Evolutionary conservation across 495 filamentous ascomycete genomes (phyloP).

Genomic region (Penicillium mononematosum): DNA sequence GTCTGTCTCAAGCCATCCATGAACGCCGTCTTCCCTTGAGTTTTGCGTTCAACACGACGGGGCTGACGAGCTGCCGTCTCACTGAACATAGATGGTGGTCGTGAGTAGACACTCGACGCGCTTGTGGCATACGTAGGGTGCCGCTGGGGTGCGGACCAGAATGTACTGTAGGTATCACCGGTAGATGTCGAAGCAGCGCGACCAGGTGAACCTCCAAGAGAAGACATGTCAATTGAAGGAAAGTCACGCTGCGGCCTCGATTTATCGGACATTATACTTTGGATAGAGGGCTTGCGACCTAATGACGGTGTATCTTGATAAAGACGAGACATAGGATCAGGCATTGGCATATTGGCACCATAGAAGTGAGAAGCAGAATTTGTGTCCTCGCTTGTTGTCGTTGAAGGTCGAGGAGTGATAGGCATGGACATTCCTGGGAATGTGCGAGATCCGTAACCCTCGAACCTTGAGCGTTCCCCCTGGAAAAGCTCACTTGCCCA

Average conservation of each 20-base stretch:
- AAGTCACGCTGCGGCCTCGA: slow-evolving; percentile 53
- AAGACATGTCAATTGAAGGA: slow-evolving; percentile 50
- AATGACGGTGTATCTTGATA: slow-evolving; percentile 39
- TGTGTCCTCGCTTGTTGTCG: slow-evolving; percentile 53
- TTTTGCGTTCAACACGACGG: slow-evolving; percentile 37
- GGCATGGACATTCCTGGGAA: slow-evolving; percentile 47
- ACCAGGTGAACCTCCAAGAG: slow-evolving; percentile 59
- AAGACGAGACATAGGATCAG: slow-evolving; percentile 42
- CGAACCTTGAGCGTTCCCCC: slow-evolving; percentile 72
- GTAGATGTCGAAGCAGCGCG: slow-evolving; percentile 56
- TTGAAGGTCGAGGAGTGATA: slow-evolving; percentile 46
- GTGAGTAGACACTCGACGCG: slow-evolving; percentile 53
- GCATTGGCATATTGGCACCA: slow-evolving; percentile 35
- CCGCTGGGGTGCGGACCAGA: slow-evolving; percentile 76
- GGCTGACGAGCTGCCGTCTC: slow-evolving; percentile 35
- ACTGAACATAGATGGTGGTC: slow-evolving; percentile 47
- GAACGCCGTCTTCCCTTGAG: slow-evolving; percentile 62
- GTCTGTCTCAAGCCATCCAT: slow-evolving; percentile 73
- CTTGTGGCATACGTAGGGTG: slow-evolving; percentile 63
- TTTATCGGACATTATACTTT: slow-evolving; percentile 66
- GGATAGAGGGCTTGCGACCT: slow-evolving; percentile 50
- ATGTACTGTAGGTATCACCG: slow-evolving; percentile 76
- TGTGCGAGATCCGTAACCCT: slow-evolving; percentile 55
- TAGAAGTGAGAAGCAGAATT: slow-evolving; percentile 30
- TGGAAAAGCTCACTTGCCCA: slow-evolving; percentile 91